These are phyloP conservation scores for Rhizopogon vulgaris DNA, from an alignment of 768 basidiomycete species.

Conservation along the genomic window DNA sequence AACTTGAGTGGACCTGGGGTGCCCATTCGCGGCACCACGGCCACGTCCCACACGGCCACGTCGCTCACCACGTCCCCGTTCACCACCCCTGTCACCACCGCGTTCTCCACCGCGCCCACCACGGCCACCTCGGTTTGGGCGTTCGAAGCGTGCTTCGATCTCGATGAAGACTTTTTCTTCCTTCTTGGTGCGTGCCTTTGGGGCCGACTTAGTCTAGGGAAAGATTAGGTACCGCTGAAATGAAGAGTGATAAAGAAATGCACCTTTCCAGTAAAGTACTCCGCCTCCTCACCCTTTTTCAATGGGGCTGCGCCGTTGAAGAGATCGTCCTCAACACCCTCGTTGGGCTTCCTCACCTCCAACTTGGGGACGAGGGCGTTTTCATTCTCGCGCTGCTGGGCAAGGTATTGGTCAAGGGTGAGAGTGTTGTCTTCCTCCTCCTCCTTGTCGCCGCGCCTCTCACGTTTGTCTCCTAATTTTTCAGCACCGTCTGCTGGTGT, in stretches of 20 bases:
- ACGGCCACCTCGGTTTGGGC: constrained; percentile 64
- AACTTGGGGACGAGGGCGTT: constrained; percentile 62
- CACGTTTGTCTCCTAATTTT: constrained; percentile 28
- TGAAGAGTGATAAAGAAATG: constrained; percentile 10
- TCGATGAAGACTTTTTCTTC: constrained; percentile 90
- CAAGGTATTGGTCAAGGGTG: constrained; percentile 89
- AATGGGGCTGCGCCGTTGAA: constrained; percentile 70
- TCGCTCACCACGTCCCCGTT: too few relatives aligned
- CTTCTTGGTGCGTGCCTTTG: constrained; percentile 71
- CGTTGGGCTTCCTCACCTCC: constrained; percentile 73
- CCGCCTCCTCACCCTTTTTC: constrained; percentile 57
- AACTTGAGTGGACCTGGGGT: constrained; percentile 32
- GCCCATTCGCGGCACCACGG: constrained; percentile 35
- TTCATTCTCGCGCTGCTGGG: constrained; percentile 67
- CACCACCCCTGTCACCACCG: constrained; percentile 32
- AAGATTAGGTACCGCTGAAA: neutral
- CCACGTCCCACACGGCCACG: constrained; percentile 41
- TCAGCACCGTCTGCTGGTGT: constrained; percentile 29
- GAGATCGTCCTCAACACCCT: constrained; percentile 61
- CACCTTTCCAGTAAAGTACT: constrained; percentile 92
- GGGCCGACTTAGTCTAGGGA: constrained; percentile 52
- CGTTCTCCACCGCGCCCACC: constrained; percentile 42
- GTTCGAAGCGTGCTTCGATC: constrained; percentile 85
- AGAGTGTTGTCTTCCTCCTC: constrained; percentile 94
- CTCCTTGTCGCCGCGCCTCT: constrained; percentile 48